Percentiles rank a stretch among this genome's conserved stretches.
Evolutionary conservation across 495 filamentous ascomycete species (phyloP).

Genomic region (Tuber magnatum): DNA sequence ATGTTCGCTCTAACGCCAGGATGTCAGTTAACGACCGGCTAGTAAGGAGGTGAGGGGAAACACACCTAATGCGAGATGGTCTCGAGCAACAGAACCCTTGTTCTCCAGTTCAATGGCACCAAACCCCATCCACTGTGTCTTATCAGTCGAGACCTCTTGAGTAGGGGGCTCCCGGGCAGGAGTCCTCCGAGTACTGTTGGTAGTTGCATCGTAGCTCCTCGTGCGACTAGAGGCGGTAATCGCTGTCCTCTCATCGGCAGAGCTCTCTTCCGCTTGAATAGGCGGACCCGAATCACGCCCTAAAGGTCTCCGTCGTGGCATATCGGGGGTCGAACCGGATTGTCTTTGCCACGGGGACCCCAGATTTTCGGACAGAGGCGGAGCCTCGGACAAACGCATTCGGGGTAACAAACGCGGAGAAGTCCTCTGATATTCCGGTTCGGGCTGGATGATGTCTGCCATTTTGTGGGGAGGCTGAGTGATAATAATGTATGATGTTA

Average conservation of each 20-base stretch:
- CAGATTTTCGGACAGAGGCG: background rate
- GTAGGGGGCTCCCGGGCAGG: conserved; percentile 15
- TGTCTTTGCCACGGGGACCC: background rate
- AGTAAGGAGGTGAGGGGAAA: conserved; percentile 5
- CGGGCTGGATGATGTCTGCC: background rate
- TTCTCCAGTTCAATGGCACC: conserved; percentile 88
- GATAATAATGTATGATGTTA: background rate
- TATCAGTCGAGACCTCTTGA: conserved; percentile 18
- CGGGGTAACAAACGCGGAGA: background rate
- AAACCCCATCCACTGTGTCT: conserved; percentile 49
- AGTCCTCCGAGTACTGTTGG: background rate
- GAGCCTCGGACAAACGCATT: background rate
- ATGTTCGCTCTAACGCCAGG: conserved; percentile 69
- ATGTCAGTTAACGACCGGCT: conserved; percentile 8
- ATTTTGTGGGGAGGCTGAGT: background rate
- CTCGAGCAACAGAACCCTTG: conserved; percentile 88
- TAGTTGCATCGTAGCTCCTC: conserved; percentile 29
- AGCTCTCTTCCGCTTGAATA: conserved; percentile 7
- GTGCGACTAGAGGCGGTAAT: conserved; percentile 22
- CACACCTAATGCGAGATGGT: conserved; percentile 88
- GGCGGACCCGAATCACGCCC: background rate
- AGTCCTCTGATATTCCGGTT: background rate
- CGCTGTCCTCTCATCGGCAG: conserved; percentile 28
- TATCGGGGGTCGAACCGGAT: background rate
- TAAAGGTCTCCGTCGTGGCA: background rate